phyloP scores from a whole-genome alignment of 2,329 filamentous ascomycete species.

The Colletotrichum sojae region DNA sequence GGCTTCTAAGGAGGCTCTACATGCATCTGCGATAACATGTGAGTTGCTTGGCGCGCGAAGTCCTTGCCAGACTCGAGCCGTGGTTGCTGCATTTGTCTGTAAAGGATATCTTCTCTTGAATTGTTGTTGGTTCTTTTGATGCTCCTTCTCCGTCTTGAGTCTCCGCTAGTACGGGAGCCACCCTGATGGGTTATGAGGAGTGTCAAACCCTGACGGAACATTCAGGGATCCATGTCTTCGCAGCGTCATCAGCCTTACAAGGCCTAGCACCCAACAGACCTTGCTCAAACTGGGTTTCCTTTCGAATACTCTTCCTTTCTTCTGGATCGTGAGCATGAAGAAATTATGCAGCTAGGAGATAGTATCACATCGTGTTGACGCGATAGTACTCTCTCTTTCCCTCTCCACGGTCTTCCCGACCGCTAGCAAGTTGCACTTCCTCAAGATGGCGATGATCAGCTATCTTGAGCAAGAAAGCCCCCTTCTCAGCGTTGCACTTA shows the following conservation, averaged over 20 bases:
- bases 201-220: neutral
- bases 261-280: neutral
- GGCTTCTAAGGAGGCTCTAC: too few species aligned
- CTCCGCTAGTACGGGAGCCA: neutral
- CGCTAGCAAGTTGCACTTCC: neutral
- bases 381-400: too few species aligned
- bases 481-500: neutral
- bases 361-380: too few species aligned
- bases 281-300: neutral
- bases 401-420: neutral
- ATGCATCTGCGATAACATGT: too few species aligned
- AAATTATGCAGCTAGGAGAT: too few species aligned
- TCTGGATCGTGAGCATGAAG: too few species aligned
- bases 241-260: neutral
- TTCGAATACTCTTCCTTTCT: neutral
- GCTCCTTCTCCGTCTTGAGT: neutral
- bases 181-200: neutral
- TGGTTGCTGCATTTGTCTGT: too few species aligned
- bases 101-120: too few species aligned
- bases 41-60: too few species aligned
- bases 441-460: neutral
- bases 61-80: too few species aligned
- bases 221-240: neutral
- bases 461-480: neutral
- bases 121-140: too few species aligned